phyloP scores from a whole-genome alignment of 1,284 basidiomycete genomes.

The Retiboletus flavoniger region DNA sequence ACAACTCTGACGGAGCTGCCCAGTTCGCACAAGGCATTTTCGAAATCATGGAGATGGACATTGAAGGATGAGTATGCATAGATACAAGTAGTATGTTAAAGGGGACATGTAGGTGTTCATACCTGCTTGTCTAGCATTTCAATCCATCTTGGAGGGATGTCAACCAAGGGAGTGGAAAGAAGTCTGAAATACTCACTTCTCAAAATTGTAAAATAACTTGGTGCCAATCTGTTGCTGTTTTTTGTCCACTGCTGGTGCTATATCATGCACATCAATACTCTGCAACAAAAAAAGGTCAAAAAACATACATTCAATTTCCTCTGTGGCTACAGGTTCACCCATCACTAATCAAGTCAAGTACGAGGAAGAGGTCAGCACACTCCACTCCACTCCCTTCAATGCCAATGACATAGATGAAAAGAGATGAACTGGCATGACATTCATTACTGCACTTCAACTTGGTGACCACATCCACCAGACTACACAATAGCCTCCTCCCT shows the following conservation, averaged over 20 bases:
- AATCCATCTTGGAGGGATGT: constrained; percentile 22
- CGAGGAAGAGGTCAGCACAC: background rate
- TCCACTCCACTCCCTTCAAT: too few relatives aligned
- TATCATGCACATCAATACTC: background rate
- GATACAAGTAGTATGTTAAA: background rate
- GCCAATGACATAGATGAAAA: background rate
- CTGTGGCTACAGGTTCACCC: constrained; percentile 19
- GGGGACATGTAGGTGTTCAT: background rate
- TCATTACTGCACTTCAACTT: constrained; percentile 21
- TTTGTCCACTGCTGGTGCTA: constrained; percentile 27
- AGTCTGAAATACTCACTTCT: constrained; percentile 18
- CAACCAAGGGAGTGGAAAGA: background rate
- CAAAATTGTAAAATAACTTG: constrained; percentile 26
- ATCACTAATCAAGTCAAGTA: constrained; percentile 11
- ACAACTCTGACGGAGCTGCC: constrained; percentile 37
- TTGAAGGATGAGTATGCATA: background rate
- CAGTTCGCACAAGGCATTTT: constrained; percentile 35
- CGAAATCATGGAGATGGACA: constrained; percentile 32
- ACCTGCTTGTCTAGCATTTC: constrained; percentile 36
- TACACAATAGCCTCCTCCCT: constrained; percentile 8
- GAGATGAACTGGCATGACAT: constrained; percentile 18
- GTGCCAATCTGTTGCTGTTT: constrained; percentile 25
- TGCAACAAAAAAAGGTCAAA: background rate
- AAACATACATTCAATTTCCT: constrained; percentile 24
- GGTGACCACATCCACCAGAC: constrained; percentile 24